Evolutionary conservation across 2,329 filamentous ascomycete species (phyloP).

Genomic region (Paradendryphiella salina): DNA sequence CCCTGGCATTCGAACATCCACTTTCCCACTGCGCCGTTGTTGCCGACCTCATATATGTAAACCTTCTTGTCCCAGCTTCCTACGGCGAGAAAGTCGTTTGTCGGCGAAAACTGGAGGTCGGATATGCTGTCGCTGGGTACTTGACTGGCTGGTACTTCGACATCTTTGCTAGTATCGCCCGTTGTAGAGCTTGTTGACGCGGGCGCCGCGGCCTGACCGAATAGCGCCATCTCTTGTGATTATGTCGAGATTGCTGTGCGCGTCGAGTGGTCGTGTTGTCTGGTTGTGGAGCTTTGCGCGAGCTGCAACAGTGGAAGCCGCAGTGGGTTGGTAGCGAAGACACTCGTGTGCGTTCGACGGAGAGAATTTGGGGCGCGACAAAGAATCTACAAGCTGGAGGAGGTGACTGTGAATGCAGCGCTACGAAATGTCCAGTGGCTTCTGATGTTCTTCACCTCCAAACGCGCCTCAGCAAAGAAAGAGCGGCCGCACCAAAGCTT

Average conservation of each 20-base stretch:
- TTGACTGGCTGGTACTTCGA: constrained; percentile 69
- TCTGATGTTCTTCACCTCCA: constrained; percentile 16
- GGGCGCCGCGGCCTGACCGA: constrained; percentile 58
- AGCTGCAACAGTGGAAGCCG: constrained; percentile 9
- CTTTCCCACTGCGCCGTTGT: constrained; percentile 80
- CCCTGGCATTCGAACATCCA: constrained; percentile 80
- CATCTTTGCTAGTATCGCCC: constrained; percentile 88
- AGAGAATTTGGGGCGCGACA: background rate
- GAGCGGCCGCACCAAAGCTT: constrained; percentile 27
- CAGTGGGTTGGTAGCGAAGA: constrained; percentile 5
- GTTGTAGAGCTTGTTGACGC: constrained; percentile 69
- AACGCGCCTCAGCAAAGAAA: constrained; percentile 26
- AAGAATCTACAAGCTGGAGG: background rate
- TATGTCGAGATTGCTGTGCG: constrained; percentile 11
- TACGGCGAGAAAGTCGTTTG: constrained; percentile 80
- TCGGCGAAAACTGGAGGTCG: constrained; percentile 79
- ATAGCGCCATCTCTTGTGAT: constrained; percentile 60
- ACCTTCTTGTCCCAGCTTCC: constrained; percentile 98
- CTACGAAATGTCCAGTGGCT: constrained; percentile 15
- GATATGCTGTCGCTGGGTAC: constrained; percentile 84
- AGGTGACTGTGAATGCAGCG: background rate
- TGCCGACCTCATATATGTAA: constrained; percentile 90
- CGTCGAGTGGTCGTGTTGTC: constrained; percentile 6
- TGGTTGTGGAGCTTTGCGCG: constrained; percentile 29
- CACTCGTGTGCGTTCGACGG: constrained; percentile 12